phyloP scores from a whole-genome alignment of 306 rosid species.

The Rosa lucieae region DNA sequence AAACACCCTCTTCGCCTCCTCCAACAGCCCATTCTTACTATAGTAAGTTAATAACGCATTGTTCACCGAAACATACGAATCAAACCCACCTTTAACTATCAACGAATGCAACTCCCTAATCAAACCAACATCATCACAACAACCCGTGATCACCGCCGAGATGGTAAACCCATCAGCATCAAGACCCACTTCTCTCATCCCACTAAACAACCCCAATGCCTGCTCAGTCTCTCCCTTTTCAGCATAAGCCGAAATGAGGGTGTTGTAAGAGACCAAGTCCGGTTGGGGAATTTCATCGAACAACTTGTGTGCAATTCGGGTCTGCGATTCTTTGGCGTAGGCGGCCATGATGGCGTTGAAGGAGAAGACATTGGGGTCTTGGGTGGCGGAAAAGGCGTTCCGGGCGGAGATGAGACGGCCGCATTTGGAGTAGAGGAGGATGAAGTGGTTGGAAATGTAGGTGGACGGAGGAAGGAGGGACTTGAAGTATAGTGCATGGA shows the following conservation, averaged over 20 bases:
- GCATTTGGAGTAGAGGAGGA: conserved; percentile 53
- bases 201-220: conserved; percentile 43
- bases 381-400: conserved; percentile 34
- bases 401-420: conserved; percentile 39
- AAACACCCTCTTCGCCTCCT: conserved; percentile 43
- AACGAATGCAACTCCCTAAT: conserved; percentile 52
- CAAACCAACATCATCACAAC: conserved; percentile 39
- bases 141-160: conserved; percentile 45
- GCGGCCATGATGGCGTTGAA: conserved; percentile 45
- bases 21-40: conserved; percentile 46
- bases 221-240: conserved; percentile 42
- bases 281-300: conserved; percentile 41
- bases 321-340: conserved; percentile 25
- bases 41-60: conserved; percentile 57
- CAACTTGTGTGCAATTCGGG: conserved; percentile 35
- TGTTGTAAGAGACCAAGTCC: conserved; percentile 60
- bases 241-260: conserved; percentile 65
- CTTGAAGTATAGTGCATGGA: conserved; percentile 46
- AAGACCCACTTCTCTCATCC: conserved; percentile 40
- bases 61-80: conserved; percentile 56
- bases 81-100: conserved; percentile 50
- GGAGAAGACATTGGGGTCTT: conserved; percentile 45
- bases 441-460: conserved; percentile 51
- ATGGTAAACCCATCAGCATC: conserved; percentile 69
- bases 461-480: conserved; percentile 49